Percentiles rank a stretch among this genome's conserved stretches.
Conservation (phyloP, 306 rosid genomes). For the Prunus dulcis region DNA sequence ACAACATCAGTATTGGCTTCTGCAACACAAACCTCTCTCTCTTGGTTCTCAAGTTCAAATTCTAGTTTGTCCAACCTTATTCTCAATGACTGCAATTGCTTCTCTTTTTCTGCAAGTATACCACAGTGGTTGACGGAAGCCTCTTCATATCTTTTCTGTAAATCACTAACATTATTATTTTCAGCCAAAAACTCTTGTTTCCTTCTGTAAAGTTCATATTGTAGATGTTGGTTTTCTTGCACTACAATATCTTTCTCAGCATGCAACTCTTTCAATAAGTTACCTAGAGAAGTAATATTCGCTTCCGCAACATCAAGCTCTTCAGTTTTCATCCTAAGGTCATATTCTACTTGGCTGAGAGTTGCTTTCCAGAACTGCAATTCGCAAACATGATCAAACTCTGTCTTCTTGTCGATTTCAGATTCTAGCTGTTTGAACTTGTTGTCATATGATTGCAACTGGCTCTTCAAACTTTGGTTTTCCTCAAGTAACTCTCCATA, state of each 20-base stretch:
- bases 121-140: not conserved
- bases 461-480: not conserved
- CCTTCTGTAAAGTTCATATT: not conserved
- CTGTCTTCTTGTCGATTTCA: not conserved
- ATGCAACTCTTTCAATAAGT: constrained; percentile 74
- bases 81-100: constrained; percentile 12
- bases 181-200: not conserved
- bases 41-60: constrained; percentile 49
- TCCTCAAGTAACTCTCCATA: constrained; percentile 62
- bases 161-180: not conserved
- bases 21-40: constrained; percentile 48
- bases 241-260: constrained; percentile 72
- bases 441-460: not conserved
- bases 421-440: not conserved
- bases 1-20: constrained; percentile 60
- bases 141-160: not conserved
- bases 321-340: too few species aligned
- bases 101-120: not conserved
- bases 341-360: too few species aligned
- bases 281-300: constrained; percentile 56
- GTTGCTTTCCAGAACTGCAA: too few species aligned
- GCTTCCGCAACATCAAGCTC: constrained; percentile 28
- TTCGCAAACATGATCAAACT: too few species aligned
- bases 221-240: constrained; percentile 56
- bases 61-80: constrained; percentile 46